Percentiles rank a stretch among this genome's conserved stretches.
phyloP scores from a whole-genome alignment of 306 rosid species.

The Cyclanthera cordifolia region DNA sequence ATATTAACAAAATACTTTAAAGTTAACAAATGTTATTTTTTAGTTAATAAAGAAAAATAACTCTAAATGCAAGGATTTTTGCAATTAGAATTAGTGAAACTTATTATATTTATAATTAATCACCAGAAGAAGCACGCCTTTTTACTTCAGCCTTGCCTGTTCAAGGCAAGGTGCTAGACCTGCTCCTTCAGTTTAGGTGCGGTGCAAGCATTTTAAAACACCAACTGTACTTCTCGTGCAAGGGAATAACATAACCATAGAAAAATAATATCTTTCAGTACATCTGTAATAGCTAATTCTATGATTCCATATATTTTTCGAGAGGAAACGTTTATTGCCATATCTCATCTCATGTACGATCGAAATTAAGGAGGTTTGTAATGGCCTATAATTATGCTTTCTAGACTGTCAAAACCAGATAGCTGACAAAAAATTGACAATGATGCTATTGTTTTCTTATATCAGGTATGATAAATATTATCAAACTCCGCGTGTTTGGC shows the following conservation, averaged over 20 bases:
- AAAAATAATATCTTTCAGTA: background rate
- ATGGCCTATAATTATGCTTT: slow-evolving; percentile 3
- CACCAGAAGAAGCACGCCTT: no score
- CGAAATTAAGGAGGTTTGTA: background rate
- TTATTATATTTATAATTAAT: no score
- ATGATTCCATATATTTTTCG: background rate
- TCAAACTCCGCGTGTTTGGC: slow-evolving; percentile 98
- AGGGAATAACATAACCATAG: background rate
- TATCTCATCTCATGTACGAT: background rate
- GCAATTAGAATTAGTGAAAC: no score
- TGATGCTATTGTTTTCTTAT: slow-evolving; percentile 8
- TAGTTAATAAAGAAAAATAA: no score
- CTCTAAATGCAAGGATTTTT: no score
- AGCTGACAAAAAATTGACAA: background rate
- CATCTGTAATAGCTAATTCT: background rate
- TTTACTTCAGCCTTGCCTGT: no score
- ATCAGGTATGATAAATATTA: slow-evolving; percentile 89
- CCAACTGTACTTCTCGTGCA: no score
- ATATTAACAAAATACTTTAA: no score
- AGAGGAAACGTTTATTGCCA: background rate
- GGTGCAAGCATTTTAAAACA: no score
- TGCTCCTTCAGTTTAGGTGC: no score
- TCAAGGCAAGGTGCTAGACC: no score
- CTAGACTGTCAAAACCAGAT: background rate
- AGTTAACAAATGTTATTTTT: no score